phyloP scores from a whole-genome alignment of 139 green algal species.

The Monoraphidium neglectum region DNA sequence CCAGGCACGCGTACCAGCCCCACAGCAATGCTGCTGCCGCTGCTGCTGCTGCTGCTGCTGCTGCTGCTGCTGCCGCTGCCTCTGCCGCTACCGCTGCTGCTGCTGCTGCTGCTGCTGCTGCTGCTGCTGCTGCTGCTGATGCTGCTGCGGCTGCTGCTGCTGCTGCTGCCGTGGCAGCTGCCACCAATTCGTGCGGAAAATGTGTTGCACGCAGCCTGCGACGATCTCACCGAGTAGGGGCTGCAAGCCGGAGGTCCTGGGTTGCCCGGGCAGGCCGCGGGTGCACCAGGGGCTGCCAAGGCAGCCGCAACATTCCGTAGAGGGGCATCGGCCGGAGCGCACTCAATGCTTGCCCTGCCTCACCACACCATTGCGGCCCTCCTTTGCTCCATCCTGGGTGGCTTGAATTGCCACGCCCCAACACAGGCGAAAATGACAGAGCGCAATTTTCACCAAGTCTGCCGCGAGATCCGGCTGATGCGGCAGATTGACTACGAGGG shows the following conservation, averaged over 20 bases:
- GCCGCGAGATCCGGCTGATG: conserved; percentile 41
- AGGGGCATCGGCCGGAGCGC: no score
- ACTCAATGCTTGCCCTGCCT: not conserved
- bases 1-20: not conserved
- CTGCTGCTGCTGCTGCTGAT: not conserved
- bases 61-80: not conserved
- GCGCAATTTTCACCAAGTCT: conserved; percentile 33
- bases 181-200: not conserved
- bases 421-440: conserved; percentile 28
- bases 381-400: no score
- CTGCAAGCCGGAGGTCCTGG: not conserved
- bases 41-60: not conserved
- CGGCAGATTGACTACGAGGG: conserved; percentile 24
- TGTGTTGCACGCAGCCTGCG: not conserved
- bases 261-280: not conserved
- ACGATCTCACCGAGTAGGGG: not conserved
- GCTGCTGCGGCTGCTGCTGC: not conserved
- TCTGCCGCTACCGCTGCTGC: not conserved
- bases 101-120: not conserved
- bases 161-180: not conserved
- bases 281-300: not conserved
- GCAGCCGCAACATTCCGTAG: not conserved
- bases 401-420: not conserved
- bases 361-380: no score
- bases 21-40: not conserved